Evolutionary conservation across 257 asterid genomes (phyloP).

Genomic region (Plantago major): DNA sequence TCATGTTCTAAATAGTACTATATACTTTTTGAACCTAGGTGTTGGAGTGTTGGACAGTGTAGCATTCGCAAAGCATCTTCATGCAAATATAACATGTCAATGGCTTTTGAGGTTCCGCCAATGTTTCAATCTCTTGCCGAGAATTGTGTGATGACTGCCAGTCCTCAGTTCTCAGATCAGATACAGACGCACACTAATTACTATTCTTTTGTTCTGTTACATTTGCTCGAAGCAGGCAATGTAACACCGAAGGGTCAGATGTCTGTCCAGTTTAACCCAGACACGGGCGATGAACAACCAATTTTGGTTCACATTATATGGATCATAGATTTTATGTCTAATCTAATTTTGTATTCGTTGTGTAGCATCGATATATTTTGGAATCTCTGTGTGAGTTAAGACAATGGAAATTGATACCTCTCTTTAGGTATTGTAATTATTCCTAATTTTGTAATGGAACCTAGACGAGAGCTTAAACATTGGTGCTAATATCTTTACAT

Average conservation of each 20-base stretch:
- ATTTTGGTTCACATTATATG: too few relatives aligned
- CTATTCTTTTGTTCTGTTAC: not conserved
- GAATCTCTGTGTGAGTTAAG: too few relatives aligned
- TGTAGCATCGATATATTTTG: too few relatives aligned
- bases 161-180: not conserved
- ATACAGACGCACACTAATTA: not conserved
- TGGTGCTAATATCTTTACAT: too few relatives aligned
- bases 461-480: too few relatives aligned
- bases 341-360: too few relatives aligned
- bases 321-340: too few relatives aligned
- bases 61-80: not conserved
- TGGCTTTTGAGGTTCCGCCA: constrained; percentile 1
- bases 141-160: not conserved
- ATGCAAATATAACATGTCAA: constrained; percentile 3
- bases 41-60: constrained; percentile 9
- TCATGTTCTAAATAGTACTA: not conserved
- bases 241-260: not conserved
- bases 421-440: too few relatives aligned
- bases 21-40: not conserved
- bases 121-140: not conserved
- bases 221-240: not conserved
- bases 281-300: too few relatives aligned
- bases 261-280: not conserved
- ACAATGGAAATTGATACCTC: too few relatives aligned
- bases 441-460: too few relatives aligned